A percentile compares a stretch with the other conserved stretches of the same genome.
Conservation (phyloP, 495 filamentous ascomycete genomes). For the Cairneyella variabilis region DNA sequence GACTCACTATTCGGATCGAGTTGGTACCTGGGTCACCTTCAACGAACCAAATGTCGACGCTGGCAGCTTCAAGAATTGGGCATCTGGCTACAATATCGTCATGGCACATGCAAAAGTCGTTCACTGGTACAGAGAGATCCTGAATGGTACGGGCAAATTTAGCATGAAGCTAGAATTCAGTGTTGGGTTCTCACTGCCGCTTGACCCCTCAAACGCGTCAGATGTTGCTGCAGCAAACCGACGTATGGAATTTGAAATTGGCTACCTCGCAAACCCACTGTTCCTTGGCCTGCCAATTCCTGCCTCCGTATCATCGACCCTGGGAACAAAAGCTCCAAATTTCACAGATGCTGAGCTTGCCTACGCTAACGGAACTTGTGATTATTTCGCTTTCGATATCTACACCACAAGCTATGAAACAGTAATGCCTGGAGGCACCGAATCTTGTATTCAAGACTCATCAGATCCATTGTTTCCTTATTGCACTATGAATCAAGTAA, state of each 20-base stretch:
- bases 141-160: conserved; percentile 37
- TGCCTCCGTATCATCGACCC: too few species aligned
- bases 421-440: conserved; percentile 8
- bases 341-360: too few species aligned
- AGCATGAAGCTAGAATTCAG: conserved; percentile 39
- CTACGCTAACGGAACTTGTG: conserved; percentile 19
- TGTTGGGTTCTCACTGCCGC: conserved; percentile 40
- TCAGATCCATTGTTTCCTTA: not conserved
- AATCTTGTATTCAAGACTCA: conserved; percentile 7
- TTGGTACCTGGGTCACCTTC: conserved; percentile 44
- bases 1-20: conserved; percentile 38
- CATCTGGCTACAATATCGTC: conserved; percentile 32
- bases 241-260: conserved; percentile 39
- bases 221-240: conserved; percentile 35
- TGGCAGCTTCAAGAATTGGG: too few species aligned
- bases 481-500: too few species aligned
- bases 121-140: conserved; percentile 37
- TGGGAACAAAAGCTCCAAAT: too few species aligned
- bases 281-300: conserved; percentile 39
- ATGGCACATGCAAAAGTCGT: conserved; percentile 37
- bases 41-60: conserved; percentile 46
- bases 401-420: not conserved
- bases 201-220: conserved; percentile 30
- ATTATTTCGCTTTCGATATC: not conserved
- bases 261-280: conserved; percentile 36